Evolutionary conservation across 768 basidiomycete genomes (phyloP).

Genomic region (Podaxis carcinomalis): DNA sequence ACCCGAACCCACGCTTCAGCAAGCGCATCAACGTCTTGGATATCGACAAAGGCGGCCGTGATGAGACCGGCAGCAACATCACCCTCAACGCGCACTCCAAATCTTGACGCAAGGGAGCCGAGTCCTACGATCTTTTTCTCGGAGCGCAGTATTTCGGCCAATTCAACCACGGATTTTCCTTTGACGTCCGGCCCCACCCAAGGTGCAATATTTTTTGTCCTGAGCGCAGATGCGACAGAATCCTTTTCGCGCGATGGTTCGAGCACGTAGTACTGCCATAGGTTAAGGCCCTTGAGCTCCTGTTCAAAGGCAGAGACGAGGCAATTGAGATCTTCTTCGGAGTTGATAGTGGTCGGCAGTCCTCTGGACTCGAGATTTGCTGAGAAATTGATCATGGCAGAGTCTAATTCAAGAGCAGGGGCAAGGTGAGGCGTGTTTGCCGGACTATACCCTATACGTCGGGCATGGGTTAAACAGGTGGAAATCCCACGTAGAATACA

Average conservation of each 20-base stretch:
- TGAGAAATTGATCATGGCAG: conserved; percentile 81
- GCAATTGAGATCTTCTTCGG: conserved; percentile 60
- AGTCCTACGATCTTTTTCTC: conserved; percentile 56
- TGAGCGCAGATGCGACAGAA: conserved; percentile 51
- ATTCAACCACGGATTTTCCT: conserved; percentile 56
- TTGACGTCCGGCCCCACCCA: conserved; percentile 63
- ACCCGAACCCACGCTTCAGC: conserved; percentile 72
- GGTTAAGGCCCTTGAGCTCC: conserved; percentile 56
- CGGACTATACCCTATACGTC: conserved; percentile 73
- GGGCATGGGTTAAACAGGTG: neutral
- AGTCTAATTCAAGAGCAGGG: conserved; percentile 90
- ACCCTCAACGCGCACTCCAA: conserved; percentile 60
- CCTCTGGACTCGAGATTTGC: conserved; percentile 55
- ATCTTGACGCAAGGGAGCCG: conserved; percentile 59
- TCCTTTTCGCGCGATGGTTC: conserved; percentile 64
- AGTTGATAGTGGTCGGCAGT: conserved; percentile 67
- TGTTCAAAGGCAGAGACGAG: conserved; percentile 62
- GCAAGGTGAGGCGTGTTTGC: conserved; percentile 87
- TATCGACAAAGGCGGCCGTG: conserved; percentile 56
- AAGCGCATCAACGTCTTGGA: conserved; percentile 46
- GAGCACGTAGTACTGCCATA: conserved; percentile 96
- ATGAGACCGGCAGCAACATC: conserved; percentile 70
- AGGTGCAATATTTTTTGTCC: conserved; percentile 35
- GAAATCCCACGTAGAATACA: neutral
- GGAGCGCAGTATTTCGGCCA: conserved; percentile 59